Evolutionary conservation across 169 alveolate genomes (phyloP).

Genomic region (Toxoplasma gondii): DNA sequence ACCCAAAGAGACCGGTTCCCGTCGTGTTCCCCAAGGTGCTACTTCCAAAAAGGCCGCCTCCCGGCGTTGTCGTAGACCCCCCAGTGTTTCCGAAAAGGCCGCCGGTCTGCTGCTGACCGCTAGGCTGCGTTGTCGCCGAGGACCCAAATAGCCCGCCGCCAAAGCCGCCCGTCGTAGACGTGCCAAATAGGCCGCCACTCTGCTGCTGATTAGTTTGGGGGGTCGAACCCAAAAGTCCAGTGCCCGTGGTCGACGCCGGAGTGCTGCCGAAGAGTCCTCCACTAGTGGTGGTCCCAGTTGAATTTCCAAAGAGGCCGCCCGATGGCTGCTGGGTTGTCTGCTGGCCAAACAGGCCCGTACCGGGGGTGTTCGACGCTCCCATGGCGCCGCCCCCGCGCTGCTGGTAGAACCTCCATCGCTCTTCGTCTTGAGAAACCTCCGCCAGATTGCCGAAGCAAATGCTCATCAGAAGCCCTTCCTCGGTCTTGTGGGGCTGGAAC

Average conservation of each 20-base stretch:
- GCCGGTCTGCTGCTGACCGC: conserved; percentile 22
- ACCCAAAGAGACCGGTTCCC: conserved; percentile 9
- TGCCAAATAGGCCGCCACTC: conserved; percentile 16
- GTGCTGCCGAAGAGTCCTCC: conserved; percentile 7
- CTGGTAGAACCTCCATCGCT: conserved; percentile 53
- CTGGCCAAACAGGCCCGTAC: conserved; percentile 17
- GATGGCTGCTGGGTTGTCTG: background rate
- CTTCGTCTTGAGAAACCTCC: conserved; percentile 35
- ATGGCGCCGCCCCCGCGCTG: conserved; percentile 31
- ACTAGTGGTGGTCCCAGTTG: background rate
- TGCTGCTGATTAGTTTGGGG: background rate
- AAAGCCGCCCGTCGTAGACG: background rate
- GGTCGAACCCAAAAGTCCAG: background rate
- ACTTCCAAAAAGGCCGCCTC: conserved; percentile 7
- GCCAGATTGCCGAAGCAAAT: conserved; percentile 50
- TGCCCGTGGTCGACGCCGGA: background rate
- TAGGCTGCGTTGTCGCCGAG: background rate
- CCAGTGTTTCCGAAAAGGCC: conserved; percentile 52
- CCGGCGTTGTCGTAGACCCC: background rate
- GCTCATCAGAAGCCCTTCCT: conserved; percentile 50
- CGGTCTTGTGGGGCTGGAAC: conserved; percentile 39
- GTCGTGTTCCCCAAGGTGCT: background rate
- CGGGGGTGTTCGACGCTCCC: background rate
- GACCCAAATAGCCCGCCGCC: conserved; percentile 10
- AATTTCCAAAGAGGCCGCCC: conserved; percentile 47